These are phyloP conservation scores for Trichoderma parareesei DNA, from an alignment of 495 filamentous ascomycete species.

Conservation along the genomic window DNA sequence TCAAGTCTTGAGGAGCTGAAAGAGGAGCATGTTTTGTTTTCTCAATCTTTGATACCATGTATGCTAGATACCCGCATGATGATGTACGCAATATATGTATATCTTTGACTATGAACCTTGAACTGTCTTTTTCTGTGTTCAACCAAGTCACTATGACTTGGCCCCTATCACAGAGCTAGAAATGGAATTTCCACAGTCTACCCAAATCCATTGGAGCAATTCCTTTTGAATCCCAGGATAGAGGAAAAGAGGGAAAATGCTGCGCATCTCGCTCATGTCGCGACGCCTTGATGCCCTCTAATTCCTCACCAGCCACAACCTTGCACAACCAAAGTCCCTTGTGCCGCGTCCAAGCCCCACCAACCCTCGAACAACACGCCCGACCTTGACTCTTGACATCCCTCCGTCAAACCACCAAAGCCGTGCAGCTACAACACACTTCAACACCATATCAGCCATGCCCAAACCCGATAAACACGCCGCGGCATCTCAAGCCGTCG, in stretches of 20 bases:
- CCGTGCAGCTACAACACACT: neutral
- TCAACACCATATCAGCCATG: conserved; percentile 16
- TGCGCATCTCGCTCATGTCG: neutral
- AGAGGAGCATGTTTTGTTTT: conserved; percentile 8
- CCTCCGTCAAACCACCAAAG: conserved; percentile 8
- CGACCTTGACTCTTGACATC: neutral
- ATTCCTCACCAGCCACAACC: neutral
- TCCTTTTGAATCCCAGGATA: too few relatives aligned
- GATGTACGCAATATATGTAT: neutral
- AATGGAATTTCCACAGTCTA: too few relatives aligned
- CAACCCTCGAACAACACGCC: conserved; percentile 15
- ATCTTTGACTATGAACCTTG: neutral
- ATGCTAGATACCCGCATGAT: conserved; percentile 5
- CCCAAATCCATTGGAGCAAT: too few relatives aligned
- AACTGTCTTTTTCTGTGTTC: neutral
- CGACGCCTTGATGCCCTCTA: neutral
- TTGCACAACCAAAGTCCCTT: neutral
- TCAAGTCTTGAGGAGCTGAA: conserved; percentile 31
- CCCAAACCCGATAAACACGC: conserved; percentile 61
- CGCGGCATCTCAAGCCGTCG: conserved; percentile 90
- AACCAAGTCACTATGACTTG: neutral
- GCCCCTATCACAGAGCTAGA: too few relatives aligned
- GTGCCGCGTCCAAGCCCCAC: neutral
- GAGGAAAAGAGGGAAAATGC: neutral
- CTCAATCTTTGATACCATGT: neutral